Base-by-base conservation (phyloP, 1,284 basidiomycete genomes). In the Coniferiporia sulphurascens region DNA sequence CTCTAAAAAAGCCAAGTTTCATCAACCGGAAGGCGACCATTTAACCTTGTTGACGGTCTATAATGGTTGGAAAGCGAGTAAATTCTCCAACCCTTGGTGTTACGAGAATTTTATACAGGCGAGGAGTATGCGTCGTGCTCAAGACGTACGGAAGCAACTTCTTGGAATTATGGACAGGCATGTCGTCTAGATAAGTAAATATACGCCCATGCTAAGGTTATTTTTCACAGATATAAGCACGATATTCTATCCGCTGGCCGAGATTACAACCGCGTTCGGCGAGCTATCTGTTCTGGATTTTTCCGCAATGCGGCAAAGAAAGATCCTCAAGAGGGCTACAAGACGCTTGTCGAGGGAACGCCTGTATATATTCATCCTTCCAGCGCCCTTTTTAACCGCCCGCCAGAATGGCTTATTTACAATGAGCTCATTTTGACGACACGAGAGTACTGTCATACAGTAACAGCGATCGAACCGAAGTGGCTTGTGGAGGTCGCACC, bases 401-500 rank as follows among this genome's bases (percentile, higher is more conserved):
- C 91, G 19, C 87, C 88, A 0, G 87, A 91, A 71, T 89, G 86
- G 84, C 79, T 83, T 62, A 81, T 91, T 64, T 91, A 90, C 72
- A 85, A 90, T 73, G 88, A 90, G 66, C 72, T 91, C 63, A 82
- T 89, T 58, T 74, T 89, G 61, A 89, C 87, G 12, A 86, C 85
- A 48, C 82, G 87, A 63, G 95, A 98, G 74, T 98, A 98, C 73
- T 97, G 95, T 78, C 93, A 95, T 71, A 95, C 95, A 67, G 93
- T 95, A 32, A 98, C 94, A 1, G 93, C 94, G 0, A 87, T 99
- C 62, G 97, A 99, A 71, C 95, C 97, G 1, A 97, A 98, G 74
- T 99, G 97, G 97, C 83, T 99, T 13, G 92, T 96, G 6, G 96
- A 99, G 71, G 95, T 98, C 21, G 96, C 97, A 10, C 96, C 96